Conservation (phyloP, 169 alveolate genomes). For the Cryptosporidium meleagridis region DNA sequence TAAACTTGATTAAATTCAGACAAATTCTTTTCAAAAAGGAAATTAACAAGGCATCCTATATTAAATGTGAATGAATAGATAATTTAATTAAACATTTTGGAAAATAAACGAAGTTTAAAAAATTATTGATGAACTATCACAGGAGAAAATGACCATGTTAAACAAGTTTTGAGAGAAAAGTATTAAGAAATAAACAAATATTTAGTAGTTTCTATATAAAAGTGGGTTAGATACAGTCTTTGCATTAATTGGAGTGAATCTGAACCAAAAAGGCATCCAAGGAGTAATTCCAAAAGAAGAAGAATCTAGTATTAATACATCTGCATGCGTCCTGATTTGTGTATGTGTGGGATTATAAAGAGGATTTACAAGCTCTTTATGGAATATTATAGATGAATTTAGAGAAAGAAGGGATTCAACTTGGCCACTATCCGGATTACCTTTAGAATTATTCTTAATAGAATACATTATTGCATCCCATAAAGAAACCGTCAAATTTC, state of each 20-base stretch:
- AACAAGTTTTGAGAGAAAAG: not conserved
- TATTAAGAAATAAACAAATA: not conserved
- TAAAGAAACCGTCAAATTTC: constrained; percentile 25
- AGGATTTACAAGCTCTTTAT: constrained; percentile 39
- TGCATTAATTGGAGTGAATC: constrained; percentile 21
- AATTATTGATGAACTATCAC: not conserved
- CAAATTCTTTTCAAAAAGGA: not conserved
- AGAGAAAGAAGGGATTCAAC: not conserved
- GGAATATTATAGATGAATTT: not conserved
- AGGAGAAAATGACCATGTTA: not conserved
- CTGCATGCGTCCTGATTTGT: not conserved
- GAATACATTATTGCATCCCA: constrained; percentile 42
- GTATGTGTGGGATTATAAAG: constrained; percentile 11
- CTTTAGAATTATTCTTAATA: not conserved
- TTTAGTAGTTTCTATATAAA: not conserved
- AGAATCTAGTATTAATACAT: constrained; percentile 16
- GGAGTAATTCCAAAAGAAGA: constrained; percentile 48
- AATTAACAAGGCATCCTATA: too few species aligned
- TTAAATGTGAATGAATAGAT: too few species aligned
- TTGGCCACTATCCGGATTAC: not conserved
- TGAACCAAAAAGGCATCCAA: constrained; percentile 64
- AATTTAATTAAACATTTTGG: too few species aligned
- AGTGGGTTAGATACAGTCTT: constrained; percentile 14
- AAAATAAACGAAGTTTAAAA: too few species aligned
- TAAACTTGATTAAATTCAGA: not conserved